A percentile compares a stretch with the other conserved stretches of the same genome.
These are phyloP conservation scores for Diplodia seriata DNA, from an alignment of 2,329 filamentous ascomycete species.

Conservation along the genomic window DNA sequence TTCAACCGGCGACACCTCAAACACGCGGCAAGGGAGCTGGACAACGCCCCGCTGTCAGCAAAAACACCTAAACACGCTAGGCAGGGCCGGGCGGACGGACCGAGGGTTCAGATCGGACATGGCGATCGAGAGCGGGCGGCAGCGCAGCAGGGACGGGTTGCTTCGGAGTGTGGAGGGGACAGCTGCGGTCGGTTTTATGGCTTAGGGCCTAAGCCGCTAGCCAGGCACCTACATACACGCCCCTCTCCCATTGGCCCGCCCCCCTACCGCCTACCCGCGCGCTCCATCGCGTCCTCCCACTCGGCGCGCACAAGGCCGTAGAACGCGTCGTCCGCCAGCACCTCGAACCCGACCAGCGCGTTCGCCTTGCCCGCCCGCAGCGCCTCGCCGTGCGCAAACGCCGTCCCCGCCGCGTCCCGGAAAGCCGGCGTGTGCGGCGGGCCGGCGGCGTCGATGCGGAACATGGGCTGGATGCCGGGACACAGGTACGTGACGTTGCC, in stretches of 20 bases:
- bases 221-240: background rate
- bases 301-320: constrained; percentile 30
- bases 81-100: background rate
- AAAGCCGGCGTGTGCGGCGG: constrained; percentile 36
- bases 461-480: constrained; percentile 36
- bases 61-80: background rate
- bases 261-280: background rate
- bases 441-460: constrained; percentile 34
- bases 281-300: constrained; percentile 32
- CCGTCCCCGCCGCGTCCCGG: constrained; percentile 34
- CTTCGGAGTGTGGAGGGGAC: background rate
- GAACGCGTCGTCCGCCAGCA: constrained; percentile 33
- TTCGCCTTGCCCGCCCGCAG: constrained; percentile 34
- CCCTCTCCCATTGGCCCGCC: background rate
- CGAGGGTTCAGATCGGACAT: constrained; percentile 9
- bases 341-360: constrained; percentile 32
- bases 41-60: background rate
- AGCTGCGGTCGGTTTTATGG: background rate
- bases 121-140: background rate
- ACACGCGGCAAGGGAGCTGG: constrained; percentile 4
- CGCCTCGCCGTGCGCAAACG: constrained; percentile 35
- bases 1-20: constrained; percentile 13
- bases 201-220: too few species aligned
- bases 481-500: constrained; percentile 37
- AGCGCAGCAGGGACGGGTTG: too few species aligned